These are phyloP conservation scores for Curvularia spicifera DNA, from an alignment of 2,329 filamentous ascomycete genomes.

Conservation along the genomic window DNA sequence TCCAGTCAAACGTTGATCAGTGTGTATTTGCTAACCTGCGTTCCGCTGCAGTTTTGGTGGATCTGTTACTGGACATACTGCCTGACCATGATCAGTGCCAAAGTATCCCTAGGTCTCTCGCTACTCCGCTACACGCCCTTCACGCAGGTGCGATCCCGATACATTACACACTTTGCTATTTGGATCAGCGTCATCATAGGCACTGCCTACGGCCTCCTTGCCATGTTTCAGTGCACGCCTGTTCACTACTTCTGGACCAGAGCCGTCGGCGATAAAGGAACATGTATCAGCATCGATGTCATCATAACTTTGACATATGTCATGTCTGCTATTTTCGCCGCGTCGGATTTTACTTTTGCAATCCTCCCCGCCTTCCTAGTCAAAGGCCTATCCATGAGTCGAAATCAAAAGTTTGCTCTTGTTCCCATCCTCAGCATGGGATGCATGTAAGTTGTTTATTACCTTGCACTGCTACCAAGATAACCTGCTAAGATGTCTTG, in stretches of 20 bases:
- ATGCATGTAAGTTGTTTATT: conserved; percentile 10
- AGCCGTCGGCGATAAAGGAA: conserved; percentile 43
- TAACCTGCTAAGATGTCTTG: neutral
- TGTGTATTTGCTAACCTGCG: neutral
- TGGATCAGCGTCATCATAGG: conserved; percentile 35
- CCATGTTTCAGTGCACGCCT: conserved; percentile 56
- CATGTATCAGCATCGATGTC: conserved; percentile 51
- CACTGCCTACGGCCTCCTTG: conserved; percentile 48
- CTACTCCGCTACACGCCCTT: conserved; percentile 15
- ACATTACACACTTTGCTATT: conserved; percentile 33
- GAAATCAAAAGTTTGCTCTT: conserved; percentile 11
- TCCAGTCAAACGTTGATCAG: neutral
- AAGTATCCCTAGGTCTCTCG: conserved; percentile 18
- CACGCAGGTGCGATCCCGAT: conserved; percentile 45
- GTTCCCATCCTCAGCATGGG: conserved; percentile 17
- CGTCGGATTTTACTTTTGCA: conserved; percentile 21
- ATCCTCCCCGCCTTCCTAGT: conserved; percentile 54
- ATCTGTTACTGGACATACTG: conserved; percentile 15
- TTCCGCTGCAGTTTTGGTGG: conserved; percentile 15
- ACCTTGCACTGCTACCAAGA: neutral
- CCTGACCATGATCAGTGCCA: conserved; percentile 16
- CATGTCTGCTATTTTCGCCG: conserved; percentile 13
- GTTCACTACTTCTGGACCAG: conserved; percentile 54
- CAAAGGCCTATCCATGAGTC: conserved; percentile 59
- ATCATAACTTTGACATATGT: conserved; percentile 58